phyloP scores from a whole-genome alignment of 2,329 filamentous ascomycete genomes.

The Lomentospora prolificans region DNA sequence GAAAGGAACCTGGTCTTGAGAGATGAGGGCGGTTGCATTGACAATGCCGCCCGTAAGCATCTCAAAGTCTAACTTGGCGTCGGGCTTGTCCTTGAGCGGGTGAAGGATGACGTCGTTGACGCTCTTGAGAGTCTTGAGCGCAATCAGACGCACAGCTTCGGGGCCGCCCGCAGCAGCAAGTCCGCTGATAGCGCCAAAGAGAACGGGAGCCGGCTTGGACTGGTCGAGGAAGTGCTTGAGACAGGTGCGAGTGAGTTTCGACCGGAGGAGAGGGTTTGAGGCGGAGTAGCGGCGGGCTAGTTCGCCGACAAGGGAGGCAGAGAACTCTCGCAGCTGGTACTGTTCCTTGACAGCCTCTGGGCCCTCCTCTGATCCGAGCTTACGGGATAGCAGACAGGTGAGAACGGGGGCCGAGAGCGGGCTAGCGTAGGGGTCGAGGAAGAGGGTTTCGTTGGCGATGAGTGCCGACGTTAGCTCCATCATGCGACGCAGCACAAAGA shows the following conservation, averaged over 20 bases:
- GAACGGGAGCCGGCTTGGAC: slow-evolving; percentile 68
- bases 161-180: slow-evolving; percentile 65
- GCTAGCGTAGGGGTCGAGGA: slow-evolving; percentile 52
- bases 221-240: slow-evolving; percentile 88
- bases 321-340: slow-evolving; percentile 74
- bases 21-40: slow-evolving; percentile 39
- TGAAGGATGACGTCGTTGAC: slow-evolving; percentile 44
- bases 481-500: slow-evolving; percentile 82
- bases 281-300: slow-evolving; percentile 75
- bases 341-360: slow-evolving; percentile 48
- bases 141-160: slow-evolving; percentile 46
- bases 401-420: slow-evolving; percentile 75
- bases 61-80: slow-evolving; percentile 41
- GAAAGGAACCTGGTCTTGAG: slow-evolving; percentile 24
- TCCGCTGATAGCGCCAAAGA: slow-evolving; percentile 81
- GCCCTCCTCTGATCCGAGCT: slow-evolving; percentile 54
- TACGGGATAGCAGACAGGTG: slow-evolving; percentile 74
- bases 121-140: slow-evolving; percentile 44
- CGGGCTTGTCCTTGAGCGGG: slow-evolving; percentile 41
- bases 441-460: slow-evolving; percentile 73
- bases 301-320: slow-evolving; percentile 69
- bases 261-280: slow-evolving; percentile 71
- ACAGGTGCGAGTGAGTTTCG: slow-evolving; percentile 85
- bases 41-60: slow-evolving; percentile 47
- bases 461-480: slow-evolving; percentile 83